Conservation (phyloP, 306 rosid species). For the cucumber (Cucumis sativus) region Cucumber_9930_V3 NC_026656.2:11804001-11804500, state of each 20-base stretch:
- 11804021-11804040: too few species aligned
- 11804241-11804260: neutral
- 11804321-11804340: slow-evolving; percentile 1
- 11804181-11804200: too few species aligned
- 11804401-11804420: neutral
- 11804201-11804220: neutral
- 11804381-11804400: neutral
- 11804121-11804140: too few species aligned
- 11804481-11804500: too few species aligned
- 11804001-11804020: too few species aligned
- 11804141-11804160: too few species aligned
- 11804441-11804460: neutral
- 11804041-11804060: too few species aligned
- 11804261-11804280: neutral
- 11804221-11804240: neutral
- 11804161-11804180: too few species aligned
- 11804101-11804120: too few species aligned
- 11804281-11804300: neutral
- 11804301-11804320: neutral
- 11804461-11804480: neutral
- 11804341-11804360: neutral
- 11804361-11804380: neutral
- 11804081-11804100: too few species aligned
- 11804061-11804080: too few species aligned
- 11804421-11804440: neutral